phyloP scores from a whole-genome alignment of 2,329 filamentous ascomycete genomes.

The Neonectria punicea region DNA sequence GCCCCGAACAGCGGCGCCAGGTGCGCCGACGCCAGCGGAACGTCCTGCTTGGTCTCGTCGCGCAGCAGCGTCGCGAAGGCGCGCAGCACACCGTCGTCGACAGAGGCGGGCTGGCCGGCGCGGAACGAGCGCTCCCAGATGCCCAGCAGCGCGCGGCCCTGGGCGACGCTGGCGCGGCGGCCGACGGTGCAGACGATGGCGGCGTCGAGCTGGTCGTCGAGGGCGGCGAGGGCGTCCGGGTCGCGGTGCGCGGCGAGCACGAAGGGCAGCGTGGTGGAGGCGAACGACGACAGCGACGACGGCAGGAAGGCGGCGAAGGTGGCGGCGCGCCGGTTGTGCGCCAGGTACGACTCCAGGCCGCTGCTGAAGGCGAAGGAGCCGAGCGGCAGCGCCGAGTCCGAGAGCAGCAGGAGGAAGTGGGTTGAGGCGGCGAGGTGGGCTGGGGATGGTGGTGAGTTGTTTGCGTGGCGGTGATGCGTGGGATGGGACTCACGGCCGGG shows the following conservation, averaged over 20 bases:
- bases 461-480: not conserved
- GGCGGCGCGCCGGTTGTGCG: constrained; percentile 64
- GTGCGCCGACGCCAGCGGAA: constrained; percentile 68
- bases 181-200: constrained; percentile 83
- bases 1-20: constrained; percentile 77
- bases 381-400: constrained; percentile 83
- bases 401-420: constrained; percentile 80
- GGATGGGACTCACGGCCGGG: constrained; percentile 30
- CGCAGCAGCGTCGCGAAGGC: constrained; percentile 52
- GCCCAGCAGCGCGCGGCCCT: constrained; percentile 78
- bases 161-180: constrained; percentile 77
- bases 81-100: constrained; percentile 45
- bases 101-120: constrained; percentile 44
- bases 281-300: constrained; percentile 76
- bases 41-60: constrained; percentile 40
- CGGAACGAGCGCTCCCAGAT: constrained; percentile 81
- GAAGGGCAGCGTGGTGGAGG: constrained; percentile 79
- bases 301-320: constrained; percentile 74
- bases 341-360: constrained; percentile 83
- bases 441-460: constrained; percentile 21
- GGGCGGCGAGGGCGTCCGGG: constrained; percentile 59
- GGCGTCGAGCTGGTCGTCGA: constrained; percentile 83
- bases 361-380: constrained; percentile 90
- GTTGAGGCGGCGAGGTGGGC: constrained; percentile 38
- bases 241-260: constrained; percentile 73